Base-by-base conservation (phyloP, 2,329 filamentous ascomycete species). In the Fusarium pseudograminearum region DNA sequence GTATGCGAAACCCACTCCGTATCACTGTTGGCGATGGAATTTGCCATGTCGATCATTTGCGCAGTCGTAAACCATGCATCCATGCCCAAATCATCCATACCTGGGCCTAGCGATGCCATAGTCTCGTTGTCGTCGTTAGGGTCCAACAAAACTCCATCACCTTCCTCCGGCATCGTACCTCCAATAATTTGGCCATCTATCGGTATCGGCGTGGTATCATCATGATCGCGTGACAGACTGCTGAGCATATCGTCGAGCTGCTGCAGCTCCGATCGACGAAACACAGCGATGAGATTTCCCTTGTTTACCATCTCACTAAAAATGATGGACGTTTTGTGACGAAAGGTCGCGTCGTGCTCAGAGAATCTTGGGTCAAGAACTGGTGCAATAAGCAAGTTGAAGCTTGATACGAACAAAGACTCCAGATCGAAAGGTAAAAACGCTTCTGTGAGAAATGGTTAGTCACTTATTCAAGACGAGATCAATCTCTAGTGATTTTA, bases 381-480 rank as follows among this genome's bases (percentile, higher is more conserved):
- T 0, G 81, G 70, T 1, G 76, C 80, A 2, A 84, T 68, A 1
- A 83, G 69, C 0, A 84, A 74, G 14, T 81, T 77, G n/a, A 83
- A 76, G 3, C 79, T 80, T 0, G 83, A 82, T 0, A 82, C 78
- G 16, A 83, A 84, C 0, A 82, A 72, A 0, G 81, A 76, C 42
- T 85, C 83, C 0, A 84, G 77, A 58, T 85, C 83, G 52, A 84
- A 84, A 0, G 83, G 82, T 0, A 86, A 78, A 61, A 85, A 85
- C 0, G 79, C 82, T 72, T 85, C 83, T 85, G n/a, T 15, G 8
- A 16, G 16, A 2, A 31, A 6, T 0, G 0, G 26, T 61, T 10
- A 56, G 57, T 26, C 57, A 24, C 5, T 12, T 33, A 4, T 1
- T 7, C 4, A 6, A 8, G 12, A 10, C 18, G 30, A 56, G 36